Evolutionary conservation across 1,284 basidiomycete genomes (phyloP).

Genomic region (Apiotrichum porosum): DNA sequence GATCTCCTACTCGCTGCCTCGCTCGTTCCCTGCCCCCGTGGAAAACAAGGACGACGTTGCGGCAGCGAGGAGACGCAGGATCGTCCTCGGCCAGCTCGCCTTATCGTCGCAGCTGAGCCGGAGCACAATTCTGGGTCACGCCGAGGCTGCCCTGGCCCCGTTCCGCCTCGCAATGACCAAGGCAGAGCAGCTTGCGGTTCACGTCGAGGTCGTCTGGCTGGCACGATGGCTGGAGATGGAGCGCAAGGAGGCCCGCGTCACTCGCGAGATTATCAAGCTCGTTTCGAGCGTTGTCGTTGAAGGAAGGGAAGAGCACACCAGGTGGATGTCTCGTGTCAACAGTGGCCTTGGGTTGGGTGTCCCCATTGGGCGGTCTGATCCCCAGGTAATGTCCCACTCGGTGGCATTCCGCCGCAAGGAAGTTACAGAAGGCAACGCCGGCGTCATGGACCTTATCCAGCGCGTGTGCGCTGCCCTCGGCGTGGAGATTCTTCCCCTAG

Average conservation of each 20-base stretch:
- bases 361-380: too few relatives aligned
- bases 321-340: conserved; percentile 4
- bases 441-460: conserved; percentile 66
- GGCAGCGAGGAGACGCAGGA: conserved; percentile 49
- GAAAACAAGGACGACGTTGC: conserved; percentile 5
- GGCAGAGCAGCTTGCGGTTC: conserved; percentile 64
- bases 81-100: conserved; percentile 57
- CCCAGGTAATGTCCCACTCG: background rate
- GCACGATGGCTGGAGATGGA: conserved; percentile 73
- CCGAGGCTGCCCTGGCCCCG: conserved; percentile 70
- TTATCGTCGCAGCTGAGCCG: conserved; percentile 64
- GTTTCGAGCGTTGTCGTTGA: conserved; percentile 69
- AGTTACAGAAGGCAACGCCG: conserved; percentile 69
- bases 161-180: conserved; percentile 76
- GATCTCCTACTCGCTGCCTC: conserved; percentile 56
- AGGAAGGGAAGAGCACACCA: conserved; percentile 29
- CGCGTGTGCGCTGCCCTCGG: conserved; percentile 61
- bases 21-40: conserved; percentile 43
- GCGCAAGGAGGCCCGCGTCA: conserved; percentile 76
- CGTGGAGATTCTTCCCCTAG: background rate
- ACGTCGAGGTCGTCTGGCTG: conserved; percentile 66
- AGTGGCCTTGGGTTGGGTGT: too few relatives aligned
- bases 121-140: conserved; percentile 59
- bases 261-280: conserved; percentile 76
- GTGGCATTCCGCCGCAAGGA: conserved; percentile 67